Percentiles rank a stretch among this genome's conserved stretches.
phyloP scores from a whole-genome alignment of 768 basidiomycete species.

The Russula lepida region DNA sequence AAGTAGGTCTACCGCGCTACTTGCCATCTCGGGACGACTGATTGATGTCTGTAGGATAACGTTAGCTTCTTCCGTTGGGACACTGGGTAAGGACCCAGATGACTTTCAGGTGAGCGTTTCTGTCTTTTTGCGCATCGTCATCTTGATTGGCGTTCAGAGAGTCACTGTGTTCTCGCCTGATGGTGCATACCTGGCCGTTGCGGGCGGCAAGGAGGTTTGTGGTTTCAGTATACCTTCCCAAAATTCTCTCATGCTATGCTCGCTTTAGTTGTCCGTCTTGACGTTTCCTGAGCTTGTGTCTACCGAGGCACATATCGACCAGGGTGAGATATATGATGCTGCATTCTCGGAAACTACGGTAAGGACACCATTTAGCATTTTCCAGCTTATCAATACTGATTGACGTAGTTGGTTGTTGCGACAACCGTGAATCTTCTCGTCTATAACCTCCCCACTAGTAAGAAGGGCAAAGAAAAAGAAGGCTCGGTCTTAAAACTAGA shows the following conservation, averaged over 20 bases:
- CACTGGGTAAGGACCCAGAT: constrained; percentile 54
- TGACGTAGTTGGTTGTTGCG: constrained; percentile 50
- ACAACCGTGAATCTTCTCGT: constrained; percentile 58
- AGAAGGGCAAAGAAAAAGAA: constrained; percentile 36
- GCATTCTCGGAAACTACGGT: constrained; percentile 66
- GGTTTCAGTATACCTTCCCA: not conserved
- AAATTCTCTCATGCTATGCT: not conserved
- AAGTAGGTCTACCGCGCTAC: constrained; percentile 37
- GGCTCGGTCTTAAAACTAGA: constrained; percentile 19
- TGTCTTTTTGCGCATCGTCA: not conserved
- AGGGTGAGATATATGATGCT: constrained; percentile 81
- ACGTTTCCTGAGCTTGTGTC: constrained; percentile 33
- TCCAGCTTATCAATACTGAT: not conserved
- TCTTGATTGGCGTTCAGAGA: constrained; percentile 48
- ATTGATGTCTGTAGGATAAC: constrained; percentile 38
- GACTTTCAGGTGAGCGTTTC: constrained; percentile 67
- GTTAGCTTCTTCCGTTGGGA: constrained; percentile 45
- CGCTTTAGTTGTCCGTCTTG: constrained; percentile 23
- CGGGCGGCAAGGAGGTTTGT: constrained; percentile 63
- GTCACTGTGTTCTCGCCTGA: constrained; percentile 76
- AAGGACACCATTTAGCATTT: constrained; percentile 14
- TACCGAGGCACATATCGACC: constrained; percentile 42
- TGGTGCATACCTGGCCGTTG: constrained; percentile 55
- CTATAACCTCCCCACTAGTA: constrained; percentile 44
- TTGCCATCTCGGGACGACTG: not conserved